Base-by-base conservation (phyloP, 345 rosid species). In the Hevea brasiliensis region DNA sequence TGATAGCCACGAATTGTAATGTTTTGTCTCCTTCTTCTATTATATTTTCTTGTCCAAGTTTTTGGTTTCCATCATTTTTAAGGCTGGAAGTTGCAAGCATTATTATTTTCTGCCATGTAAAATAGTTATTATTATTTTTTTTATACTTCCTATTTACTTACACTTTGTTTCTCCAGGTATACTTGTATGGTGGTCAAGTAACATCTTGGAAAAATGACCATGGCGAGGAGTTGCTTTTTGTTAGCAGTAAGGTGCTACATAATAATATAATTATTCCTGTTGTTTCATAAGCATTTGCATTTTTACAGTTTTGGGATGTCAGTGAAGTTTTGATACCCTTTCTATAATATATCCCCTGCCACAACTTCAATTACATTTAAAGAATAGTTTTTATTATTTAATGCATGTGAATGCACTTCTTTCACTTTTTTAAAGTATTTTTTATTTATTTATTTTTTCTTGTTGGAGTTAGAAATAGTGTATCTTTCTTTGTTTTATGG, bases 121-220 rank as follows among this genome's bases (percentile, higher is more conserved):
- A 50, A 50, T 50, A 50, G 55, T 50, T 20, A 32, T n/a, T n/a
- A n/a, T n/a, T n/a, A 32, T 1, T 32, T 32, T 32, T 29, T 51
- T 26, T 42, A 65, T 54, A 8, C 21, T 21, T 40, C 2, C 10
- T 55, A 32, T 3, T 40, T 64, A 14, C 27, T 7, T 32, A 11
- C 6, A 7, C 7, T 42, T 42, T 42, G 47, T 42, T 42, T 42
- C 42, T 42, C 12, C 47, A 42, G 12, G 47, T 42, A 10, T 42
- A 42, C 47, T 42, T 42, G 47, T 42, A 42, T 42, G 98, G 47
- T 7, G 47, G 47, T 2, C 47, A 42, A 1, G 47, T 42, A 1
- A 42, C 47, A 42, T 42, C 12, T 42, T 7, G 12, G 47, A 42
- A 42, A 42, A 42, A 42, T 42, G 47, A 42, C 10, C 47, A 42